Evolutionary conservation across 2,329 filamentous ascomycete genomes (phyloP), one percentile per base, ranked within the genome.

Genomic region (Fusarium brachygibbosum): DNA sequence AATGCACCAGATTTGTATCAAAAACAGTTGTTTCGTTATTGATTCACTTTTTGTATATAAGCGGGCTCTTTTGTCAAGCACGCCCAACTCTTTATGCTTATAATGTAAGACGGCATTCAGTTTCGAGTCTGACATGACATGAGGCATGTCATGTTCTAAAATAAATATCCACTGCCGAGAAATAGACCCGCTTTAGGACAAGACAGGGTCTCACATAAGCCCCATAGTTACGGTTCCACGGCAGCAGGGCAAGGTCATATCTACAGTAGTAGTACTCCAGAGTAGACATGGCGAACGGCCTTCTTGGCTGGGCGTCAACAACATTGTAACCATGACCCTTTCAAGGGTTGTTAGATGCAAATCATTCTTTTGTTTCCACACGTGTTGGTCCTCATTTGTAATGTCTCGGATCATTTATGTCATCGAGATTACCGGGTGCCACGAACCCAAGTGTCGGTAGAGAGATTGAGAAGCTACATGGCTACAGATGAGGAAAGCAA

Each of bases 181-280:
- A 23, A 57, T 57, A 38, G 31, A 1, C 19, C 56, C 56, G 6
- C 58, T 46, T 53, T 21, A 3, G 6, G 23, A 25, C 23, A 7
- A 7, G 44, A 28, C 41, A 35, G 28, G 45, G 56, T 45, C 56
- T 58, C 50, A 37, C 45, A 28, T 52, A 40, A 45, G 31, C 28
- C 29, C 29, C 29, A 29, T 60, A 42, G 21, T 3, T 23, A 28
- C 57, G 57, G 35, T 52, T 42, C 31, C 40, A 45, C 42, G 25
- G 25, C 17, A 29, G n/a, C n/a, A 19, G n/a, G 23, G 23, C 23
- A 25, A 25, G 23, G 23, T 25, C 4, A 25, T 25, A 25, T 25
- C 23, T 23, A 19, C n/a, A n/a, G n/a, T n/a, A n/a, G n/a, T n/a
- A n/a, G n/a, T n/a, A n/a, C n/a, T 13, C 13, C 21, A 19, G 7